Evolutionary conservation across 2,329 filamentous ascomycete species (phyloP).

Genomic region (Coleophoma cylindrospora): DNA sequence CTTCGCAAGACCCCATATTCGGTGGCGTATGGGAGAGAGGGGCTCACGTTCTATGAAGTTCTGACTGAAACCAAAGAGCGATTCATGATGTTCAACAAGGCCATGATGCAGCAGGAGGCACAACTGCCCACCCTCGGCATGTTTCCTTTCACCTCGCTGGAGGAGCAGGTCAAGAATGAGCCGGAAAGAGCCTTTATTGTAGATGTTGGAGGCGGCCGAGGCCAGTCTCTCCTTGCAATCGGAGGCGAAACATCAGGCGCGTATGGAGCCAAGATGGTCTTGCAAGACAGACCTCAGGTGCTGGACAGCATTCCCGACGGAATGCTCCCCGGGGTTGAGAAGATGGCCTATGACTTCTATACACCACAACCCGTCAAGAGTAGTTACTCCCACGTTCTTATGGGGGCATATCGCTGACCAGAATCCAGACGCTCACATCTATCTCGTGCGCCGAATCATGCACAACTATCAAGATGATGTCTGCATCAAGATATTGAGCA

Average conservation of each 20-base stretch:
- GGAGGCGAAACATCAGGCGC: neutral
- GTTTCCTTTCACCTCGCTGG: constrained; percentile 12
- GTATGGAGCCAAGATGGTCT: constrained; percentile 13
- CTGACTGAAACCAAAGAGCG: constrained; percentile 7
- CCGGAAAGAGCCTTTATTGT: constrained; percentile 8
- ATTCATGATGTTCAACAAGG: constrained; percentile 13
- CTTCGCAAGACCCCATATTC: constrained; percentile 15
- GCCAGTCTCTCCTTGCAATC: constrained; percentile 5
- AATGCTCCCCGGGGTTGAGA: constrained; percentile 17
- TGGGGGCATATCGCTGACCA: too few relatives aligned
- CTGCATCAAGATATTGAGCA: constrained; percentile 22
- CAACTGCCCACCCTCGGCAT: constrained; percentile 13
- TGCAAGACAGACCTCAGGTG: constrained; percentile 19
- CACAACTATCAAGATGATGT: constrained; percentile 29
- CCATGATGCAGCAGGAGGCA: constrained; percentile 11
- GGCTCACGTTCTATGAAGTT: constrained; percentile 16
- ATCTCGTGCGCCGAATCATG: constrained; percentile 25
- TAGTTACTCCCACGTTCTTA: neutral
- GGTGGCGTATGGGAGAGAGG: constrained; percentile 10
- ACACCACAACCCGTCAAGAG: constrained; percentile 19
- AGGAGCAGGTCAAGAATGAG: constrained; percentile 8
- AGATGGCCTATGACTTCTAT: constrained; percentile 22
- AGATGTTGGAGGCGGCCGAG: constrained; percentile 10
- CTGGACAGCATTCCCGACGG: constrained; percentile 11
- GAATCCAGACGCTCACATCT: constrained; percentile 21